Percentiles rank a stretch among this genome's conserved stretches.
Evolutionary conservation across 1,284 basidiomycete species (phyloP).

Genomic region (Ustilago shanxiensis): DNA sequence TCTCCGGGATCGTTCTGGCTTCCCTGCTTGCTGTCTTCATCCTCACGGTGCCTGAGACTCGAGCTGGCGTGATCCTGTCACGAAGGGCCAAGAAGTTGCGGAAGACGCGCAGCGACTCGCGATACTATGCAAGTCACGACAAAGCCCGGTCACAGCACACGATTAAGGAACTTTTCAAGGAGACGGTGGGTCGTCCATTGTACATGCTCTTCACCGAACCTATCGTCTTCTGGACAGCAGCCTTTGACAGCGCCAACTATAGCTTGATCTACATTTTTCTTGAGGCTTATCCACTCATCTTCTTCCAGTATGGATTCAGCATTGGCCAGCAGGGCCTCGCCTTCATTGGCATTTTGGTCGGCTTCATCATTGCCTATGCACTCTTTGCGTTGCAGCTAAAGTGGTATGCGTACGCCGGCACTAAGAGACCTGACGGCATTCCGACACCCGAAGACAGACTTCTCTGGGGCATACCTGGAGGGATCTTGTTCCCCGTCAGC

Average conservation of each 20-base stretch:
- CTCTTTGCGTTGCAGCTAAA: constrained; percentile 47
- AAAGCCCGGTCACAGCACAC: constrained; percentile 61
- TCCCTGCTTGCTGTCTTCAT: constrained; percentile 40
- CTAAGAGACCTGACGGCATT: constrained; percentile 25
- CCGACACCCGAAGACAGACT: constrained; percentile 47
- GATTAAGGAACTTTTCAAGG: constrained; percentile 46
- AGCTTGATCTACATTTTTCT: constrained; percentile 70
- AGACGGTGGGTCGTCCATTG: constrained; percentile 58
- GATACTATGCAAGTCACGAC: constrained; percentile 70
- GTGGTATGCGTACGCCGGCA: constrained; percentile 37
- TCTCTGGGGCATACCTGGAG: constrained; percentile 51
- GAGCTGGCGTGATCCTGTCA: constrained; percentile 66
- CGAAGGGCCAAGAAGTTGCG: constrained; percentile 66
- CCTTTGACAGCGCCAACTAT: constrained; percentile 65
- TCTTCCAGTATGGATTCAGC: constrained; percentile 57
- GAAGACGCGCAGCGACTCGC: constrained; percentile 59
- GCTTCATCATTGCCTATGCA: constrained; percentile 48
- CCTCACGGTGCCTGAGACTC: constrained; percentile 60
- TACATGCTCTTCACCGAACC: constrained; percentile 69
- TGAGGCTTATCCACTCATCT: constrained; percentile 70
- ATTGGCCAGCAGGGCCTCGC: constrained; percentile 49
- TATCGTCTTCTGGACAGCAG: constrained; percentile 61
- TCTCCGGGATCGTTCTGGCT: constrained; percentile 51
- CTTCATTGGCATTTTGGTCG: constrained; percentile 53
- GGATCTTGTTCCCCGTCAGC: constrained; percentile 46